phyloP scores from a whole-genome alignment of 148 eudicot species.

The Chenopodium quinoa region DNA sequence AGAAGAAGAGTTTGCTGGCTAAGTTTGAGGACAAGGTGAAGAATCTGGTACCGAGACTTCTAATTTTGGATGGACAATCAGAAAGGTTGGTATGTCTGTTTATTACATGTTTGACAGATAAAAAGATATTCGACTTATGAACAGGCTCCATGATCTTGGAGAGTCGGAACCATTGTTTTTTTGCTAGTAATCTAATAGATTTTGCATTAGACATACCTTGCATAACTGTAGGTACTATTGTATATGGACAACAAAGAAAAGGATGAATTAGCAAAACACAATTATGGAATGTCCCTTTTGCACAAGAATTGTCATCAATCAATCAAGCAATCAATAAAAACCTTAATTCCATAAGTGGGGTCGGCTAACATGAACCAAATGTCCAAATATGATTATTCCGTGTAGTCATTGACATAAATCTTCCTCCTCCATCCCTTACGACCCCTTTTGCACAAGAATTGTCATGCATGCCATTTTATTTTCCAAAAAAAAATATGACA shows the following conservation, averaged over 20 bases:
- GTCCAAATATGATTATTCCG: no score
- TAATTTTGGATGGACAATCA: constrained; percentile 56
- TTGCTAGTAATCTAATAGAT: neutral
- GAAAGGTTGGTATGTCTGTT: constrained; percentile 56
- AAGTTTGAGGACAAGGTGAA: constrained; percentile 72
- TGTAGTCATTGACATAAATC: no score
- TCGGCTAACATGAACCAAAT: no score
- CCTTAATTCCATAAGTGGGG: no score
- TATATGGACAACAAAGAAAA: neutral
- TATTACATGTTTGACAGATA: neutral
- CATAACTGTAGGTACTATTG: neutral
- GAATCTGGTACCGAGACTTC: constrained; percentile 61
- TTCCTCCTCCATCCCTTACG: neutral
- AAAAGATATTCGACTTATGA: neutral
- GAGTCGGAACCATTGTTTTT: neutral
- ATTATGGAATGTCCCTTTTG: neutral
- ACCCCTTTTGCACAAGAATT: neutral
- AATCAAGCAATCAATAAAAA: no score
- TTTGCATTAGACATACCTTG: neutral
- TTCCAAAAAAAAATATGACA: neutral
- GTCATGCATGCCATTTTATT: neutral
- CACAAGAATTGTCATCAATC: neutral
- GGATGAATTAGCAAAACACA: neutral
- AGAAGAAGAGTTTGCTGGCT: constrained; percentile 65
- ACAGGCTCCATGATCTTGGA: neutral